A percentile compares a stretch with the other conserved stretches of the same genome.
These are phyloP conservation scores for Entonaema liquescens DNA, from an alignment of 495 filamentous ascomycete genomes.

Conservation along the genomic window DNA sequence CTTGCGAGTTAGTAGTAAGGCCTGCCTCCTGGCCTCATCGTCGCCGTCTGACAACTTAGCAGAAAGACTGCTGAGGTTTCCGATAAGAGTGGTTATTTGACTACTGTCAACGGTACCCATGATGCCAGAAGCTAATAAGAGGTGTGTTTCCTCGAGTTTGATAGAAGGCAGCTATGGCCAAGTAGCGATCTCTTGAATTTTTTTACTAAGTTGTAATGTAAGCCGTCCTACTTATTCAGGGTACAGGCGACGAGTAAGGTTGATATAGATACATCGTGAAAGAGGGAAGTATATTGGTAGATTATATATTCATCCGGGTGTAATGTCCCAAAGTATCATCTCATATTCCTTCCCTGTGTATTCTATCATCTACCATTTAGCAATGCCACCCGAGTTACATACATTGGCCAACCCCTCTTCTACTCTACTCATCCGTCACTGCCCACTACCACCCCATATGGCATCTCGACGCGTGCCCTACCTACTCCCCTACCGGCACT, in stretches of 20 bases:
- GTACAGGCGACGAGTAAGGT: neutral
- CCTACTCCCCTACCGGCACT: neutral
- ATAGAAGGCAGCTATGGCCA: no score
- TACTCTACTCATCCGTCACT: neutral
- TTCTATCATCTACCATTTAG: no score
- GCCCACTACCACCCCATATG: neutral
- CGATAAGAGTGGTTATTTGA: constrained; percentile 4
- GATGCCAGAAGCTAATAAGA: neutral
- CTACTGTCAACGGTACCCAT: neutral
- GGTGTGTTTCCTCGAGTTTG: neutral
- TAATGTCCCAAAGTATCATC: neutral
- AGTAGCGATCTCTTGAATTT: no score
- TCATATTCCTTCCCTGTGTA: neutral
- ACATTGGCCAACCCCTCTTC: neutral
- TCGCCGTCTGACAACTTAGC: constrained; percentile 1
- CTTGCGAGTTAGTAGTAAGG: constrained; percentile 22
- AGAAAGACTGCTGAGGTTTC: constrained; percentile 3
- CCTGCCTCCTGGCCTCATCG: constrained; percentile 22
- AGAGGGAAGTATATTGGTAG: neutral
- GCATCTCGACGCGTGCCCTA: neutral
- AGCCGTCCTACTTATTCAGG: neutral
- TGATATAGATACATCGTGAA: neutral
- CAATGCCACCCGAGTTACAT: neutral
- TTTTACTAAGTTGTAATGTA: no score
- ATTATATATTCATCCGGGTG: neutral